Conservation (phyloP, 75 land plant species). For the Selaginella moellendorffii region DNA sequence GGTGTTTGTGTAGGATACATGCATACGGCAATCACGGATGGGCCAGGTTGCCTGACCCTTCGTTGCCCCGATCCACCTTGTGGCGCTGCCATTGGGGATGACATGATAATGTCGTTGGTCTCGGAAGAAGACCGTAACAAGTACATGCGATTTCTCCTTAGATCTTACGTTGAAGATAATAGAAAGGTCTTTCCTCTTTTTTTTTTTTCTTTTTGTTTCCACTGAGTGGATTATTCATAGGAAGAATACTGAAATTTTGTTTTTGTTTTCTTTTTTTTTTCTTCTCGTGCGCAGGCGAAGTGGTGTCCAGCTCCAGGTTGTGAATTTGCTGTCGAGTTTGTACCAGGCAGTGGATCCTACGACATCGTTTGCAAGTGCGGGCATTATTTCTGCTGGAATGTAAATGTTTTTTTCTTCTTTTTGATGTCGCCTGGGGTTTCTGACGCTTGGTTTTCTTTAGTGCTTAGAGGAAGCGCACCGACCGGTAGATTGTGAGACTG, state of each 20-base stretch:
- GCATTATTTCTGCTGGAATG: conserved; percentile 6
- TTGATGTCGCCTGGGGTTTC: neutral
- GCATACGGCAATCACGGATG: conserved; percentile 78
- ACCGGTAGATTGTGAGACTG: conserved; percentile 8
- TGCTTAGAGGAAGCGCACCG: conserved; percentile 11
- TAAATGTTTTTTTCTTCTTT: neutral
- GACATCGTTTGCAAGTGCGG: conserved; percentile 68
- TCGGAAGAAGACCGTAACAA: conserved; percentile 62
- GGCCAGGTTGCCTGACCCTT: conserved; percentile 83
- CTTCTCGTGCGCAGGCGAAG: conserved; percentile 40
- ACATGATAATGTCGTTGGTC: conserved; percentile 53
- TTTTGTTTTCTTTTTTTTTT: neutral
- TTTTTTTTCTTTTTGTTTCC: neutral
- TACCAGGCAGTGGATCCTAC: conserved; percentile 45
- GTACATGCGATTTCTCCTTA: conserved; percentile 61
- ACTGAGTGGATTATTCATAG: neutral
- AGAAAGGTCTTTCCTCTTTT: conserved; percentile 31
- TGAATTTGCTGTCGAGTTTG: conserved; percentile 79
- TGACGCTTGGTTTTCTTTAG: neutral
- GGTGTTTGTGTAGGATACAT: conserved; percentile 53
- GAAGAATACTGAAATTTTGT: too few species aligned
- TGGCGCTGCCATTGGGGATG: conserved; percentile 78
- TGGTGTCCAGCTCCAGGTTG: conserved; percentile 99
- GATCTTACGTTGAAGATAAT: conserved; percentile 92
- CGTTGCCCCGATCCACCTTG: conserved; percentile 93